Percentiles rank a stretch among this genome's conserved stretches.
These are phyloP conservation scores for Yamadazyma taylorii DNA, from an alignment of 1,139 yeast species.

Conservation along the genomic window DNA sequence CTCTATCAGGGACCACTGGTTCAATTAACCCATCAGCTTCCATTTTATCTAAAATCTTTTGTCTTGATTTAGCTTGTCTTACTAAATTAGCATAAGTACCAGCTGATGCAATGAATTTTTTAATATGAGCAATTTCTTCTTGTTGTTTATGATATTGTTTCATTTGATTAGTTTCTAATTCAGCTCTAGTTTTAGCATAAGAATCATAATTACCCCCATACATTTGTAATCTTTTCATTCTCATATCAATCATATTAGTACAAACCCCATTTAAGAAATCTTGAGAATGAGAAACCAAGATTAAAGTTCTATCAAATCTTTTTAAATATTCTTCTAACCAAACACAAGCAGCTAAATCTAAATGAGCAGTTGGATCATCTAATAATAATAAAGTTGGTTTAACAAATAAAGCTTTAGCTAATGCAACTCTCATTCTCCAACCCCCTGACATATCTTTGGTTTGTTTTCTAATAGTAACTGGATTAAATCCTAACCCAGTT, in stretches of 20 bases:
- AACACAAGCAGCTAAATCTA: slow-evolving; percentile 99
- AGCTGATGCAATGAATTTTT: slow-evolving; percentile 98
- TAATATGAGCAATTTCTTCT: slow-evolving; percentile 97
- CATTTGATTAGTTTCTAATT: slow-evolving; percentile 96
- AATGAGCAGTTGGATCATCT: slow-evolving; percentile 99
- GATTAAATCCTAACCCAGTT: slow-evolving; percentile 96
- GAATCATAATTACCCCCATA: slow-evolving; percentile 99
- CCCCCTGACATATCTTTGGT: slow-evolving; percentile 99
- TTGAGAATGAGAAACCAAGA: slow-evolving; percentile 95
- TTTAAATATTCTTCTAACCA: slow-evolving; percentile 98
- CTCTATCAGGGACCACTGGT: slow-evolving; percentile 90
- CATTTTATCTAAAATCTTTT: slow-evolving; percentile 99
- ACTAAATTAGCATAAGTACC: slow-evolving; percentile 99
- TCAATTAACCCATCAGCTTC: slow-evolving; percentile 98
- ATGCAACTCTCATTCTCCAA: slow-evolving; percentile 91
- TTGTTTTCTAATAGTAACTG: slow-evolving; percentile 73
- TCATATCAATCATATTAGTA: slow-evolving; percentile 97
- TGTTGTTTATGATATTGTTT: slow-evolving; percentile 96
- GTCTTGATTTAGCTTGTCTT: slow-evolving; percentile 98
- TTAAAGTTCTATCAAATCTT: slow-evolving; percentile 89
- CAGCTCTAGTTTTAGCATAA: slow-evolving; percentile 89
- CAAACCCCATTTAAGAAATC: slow-evolving; percentile 99
- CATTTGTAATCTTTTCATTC: slow-evolving; percentile 64
- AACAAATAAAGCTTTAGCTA: slow-evolving; percentile 83
- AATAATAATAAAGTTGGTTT: slow-evolving; percentile 82